Base-by-base conservation (phyloP, 306 rosid species). In the Casuarina equisetifolia region DNA sequence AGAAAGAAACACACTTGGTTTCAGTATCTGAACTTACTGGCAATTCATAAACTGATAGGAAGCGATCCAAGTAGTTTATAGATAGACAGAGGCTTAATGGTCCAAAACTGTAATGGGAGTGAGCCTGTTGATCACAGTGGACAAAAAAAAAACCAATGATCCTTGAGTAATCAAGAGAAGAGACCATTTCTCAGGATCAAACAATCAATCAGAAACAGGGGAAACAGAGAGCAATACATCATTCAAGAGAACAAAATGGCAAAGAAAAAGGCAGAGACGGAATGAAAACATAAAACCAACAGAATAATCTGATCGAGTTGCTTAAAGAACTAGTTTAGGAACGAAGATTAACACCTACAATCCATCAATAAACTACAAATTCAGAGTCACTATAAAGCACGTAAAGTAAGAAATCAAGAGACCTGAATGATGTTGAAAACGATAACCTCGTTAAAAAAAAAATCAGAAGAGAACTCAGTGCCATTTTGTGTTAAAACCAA, bases 11-110 rank as follows among this genome's bases (percentile, higher is more conserved):
- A 76, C 62, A 69, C 20, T 69, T 62, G 9, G 32, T 72, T 46
- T 42, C 52, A 77, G 39, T 43, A 52, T 49, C 68, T 12, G 55
- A 82, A 82, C 97, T 90, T 84, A 91, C 98, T 68, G 84, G 88
- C 51, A 86, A 81, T 70, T 88, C 80, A 81, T 81, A 63, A 3
- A 78, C 51, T 25, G 97, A 90, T 53, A 91, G 87, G 84, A 90
- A 90, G 59, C 97, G 93, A 82, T 93, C 98, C 81, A 88, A 76
- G 86, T 93, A 93, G 84, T 91, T 93, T 80, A 86, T 85, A 17
- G 92, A 79, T 35, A 91, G 89, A 81, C 81, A 87, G 35, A 89
- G 49, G 83, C 85, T 77, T 55, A 74, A 59, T 49, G 93, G 85
- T 76, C 94, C 96, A 80, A 90, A 90, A 61, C 84, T 83, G 77